These are phyloP conservation scores for Reutealis trisperma DNA, from an alignment of 345 rosid species.

Conservation along the genomic window DNA sequence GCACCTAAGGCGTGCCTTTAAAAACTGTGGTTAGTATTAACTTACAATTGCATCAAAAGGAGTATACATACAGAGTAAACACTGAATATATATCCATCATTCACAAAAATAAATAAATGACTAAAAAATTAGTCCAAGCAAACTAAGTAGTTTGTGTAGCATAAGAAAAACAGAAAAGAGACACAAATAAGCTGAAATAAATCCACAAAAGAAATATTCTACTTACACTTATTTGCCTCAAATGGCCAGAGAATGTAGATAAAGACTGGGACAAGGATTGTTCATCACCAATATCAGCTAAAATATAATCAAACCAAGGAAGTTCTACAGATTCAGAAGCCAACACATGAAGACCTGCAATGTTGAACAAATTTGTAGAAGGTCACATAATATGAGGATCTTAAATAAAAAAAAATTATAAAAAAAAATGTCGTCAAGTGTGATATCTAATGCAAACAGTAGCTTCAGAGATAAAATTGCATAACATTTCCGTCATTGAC, in stretches of 20 bases:
- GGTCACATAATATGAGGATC: neutral
- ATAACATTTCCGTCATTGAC: neutral
- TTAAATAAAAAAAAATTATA: neutral
- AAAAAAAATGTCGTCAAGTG: neutral
- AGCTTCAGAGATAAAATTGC: neutral
- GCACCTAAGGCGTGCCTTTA: no score
- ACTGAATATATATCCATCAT: conserved; percentile 7
- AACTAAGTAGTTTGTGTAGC: neutral
- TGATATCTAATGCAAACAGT: neutral
- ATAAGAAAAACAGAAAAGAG: neutral
- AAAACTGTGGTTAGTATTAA: no score
- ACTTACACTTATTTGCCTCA: conserved; percentile 87
- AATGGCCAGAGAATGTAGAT: conserved; percentile 93
- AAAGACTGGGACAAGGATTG: conserved; percentile 88
- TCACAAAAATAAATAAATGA: no score
- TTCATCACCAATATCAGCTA: conserved; percentile 95
- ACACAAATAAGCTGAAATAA: conserved; percentile 2
- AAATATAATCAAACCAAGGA: conserved; percentile 94
- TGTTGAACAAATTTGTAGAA: conserved; percentile 14
- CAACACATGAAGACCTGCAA: conserved; percentile 82
- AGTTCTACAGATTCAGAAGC: conserved; percentile 77
- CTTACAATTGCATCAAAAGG: neutral
- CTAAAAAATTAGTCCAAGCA: neutral
- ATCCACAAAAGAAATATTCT: conserved; percentile 21
- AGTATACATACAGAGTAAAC: neutral